Percentiles rank a stretch among this genome's conserved stretches.
These are phyloP conservation scores for Agrocybe chaxingu DNA, from an alignment of 768 basidiomycete genomes.

Conservation along the genomic window DNA sequence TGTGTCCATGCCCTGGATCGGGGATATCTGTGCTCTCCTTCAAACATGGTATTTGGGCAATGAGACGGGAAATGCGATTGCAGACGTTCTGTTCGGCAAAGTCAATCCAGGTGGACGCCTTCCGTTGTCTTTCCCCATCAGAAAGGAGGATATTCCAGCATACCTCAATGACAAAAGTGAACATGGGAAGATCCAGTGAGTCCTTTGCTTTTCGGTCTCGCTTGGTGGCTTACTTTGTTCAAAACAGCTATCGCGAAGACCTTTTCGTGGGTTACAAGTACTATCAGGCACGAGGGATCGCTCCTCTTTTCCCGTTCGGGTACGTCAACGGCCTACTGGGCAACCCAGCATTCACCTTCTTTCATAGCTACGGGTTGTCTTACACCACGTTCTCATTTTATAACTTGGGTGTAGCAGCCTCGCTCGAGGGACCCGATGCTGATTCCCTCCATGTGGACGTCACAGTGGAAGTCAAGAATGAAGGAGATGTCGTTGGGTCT, in stretches of 20 bases:
- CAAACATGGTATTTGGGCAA: constrained; percentile 70
- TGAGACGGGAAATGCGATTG: constrained; percentile 61
- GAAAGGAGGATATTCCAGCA: constrained; percentile 61
- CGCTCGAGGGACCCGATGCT: constrained; percentile 17
- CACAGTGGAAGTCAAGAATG: constrained; percentile 52
- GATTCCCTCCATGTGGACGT: constrained; percentile 33
- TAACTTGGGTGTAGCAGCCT: constrained; percentile 36
- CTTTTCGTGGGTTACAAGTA: constrained; percentile 70
- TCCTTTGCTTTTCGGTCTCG: not conserved
- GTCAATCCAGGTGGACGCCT: constrained; percentile 61
- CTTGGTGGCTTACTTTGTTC: not conserved
- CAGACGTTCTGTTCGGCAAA: constrained; percentile 60
- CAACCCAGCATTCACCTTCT: not conserved
- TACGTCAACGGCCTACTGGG: constrained; percentile 22
- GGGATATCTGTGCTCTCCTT: constrained; percentile 48
- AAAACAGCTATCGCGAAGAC: constrained; percentile 52
- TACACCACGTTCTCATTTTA: constrained; percentile 68
- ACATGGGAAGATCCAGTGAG: constrained; percentile 48
- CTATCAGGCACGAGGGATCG: constrained; percentile 50
- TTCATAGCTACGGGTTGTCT: constrained; percentile 61
- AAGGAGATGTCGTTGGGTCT: constrained; percentile 48
- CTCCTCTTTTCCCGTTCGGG: constrained; percentile 69
- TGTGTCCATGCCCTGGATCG: constrained; percentile 72
- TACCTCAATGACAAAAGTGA: constrained; percentile 56
- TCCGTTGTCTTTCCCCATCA: constrained; percentile 57